Conservation (phyloP, 495 filamentous ascomycete species). For the Hapsidospora chrysogenum region DNA sequence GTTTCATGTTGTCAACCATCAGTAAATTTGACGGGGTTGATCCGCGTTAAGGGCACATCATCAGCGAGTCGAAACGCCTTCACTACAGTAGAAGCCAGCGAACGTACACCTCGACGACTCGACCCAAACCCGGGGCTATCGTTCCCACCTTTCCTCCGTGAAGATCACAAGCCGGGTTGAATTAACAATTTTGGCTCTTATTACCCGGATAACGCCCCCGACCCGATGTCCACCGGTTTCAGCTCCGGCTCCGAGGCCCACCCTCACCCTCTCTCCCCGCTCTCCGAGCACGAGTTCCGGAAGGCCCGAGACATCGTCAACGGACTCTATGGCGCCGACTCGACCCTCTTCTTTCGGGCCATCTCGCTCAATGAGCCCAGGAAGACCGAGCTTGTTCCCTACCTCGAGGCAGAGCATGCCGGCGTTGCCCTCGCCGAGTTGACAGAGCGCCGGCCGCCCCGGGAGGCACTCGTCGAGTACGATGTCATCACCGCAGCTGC, state of each 20-base stretch:
- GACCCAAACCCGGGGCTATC: no score
- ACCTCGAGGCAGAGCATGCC: slow-evolving; percentile 24
- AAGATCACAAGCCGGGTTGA: no score
- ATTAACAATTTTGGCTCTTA: no score
- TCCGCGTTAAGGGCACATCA: no score
- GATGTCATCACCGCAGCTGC: slow-evolving; percentile 44
- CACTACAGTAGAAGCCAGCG: no score
- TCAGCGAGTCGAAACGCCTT: no score
- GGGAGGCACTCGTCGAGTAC: slow-evolving; percentile 47
- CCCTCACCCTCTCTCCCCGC: slow-evolving; percentile 3
- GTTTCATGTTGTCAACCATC: no score
- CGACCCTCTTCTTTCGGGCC: slow-evolving; percentile 37
- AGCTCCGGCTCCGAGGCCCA: neutral
- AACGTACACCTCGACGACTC: no score
- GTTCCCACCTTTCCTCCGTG: neutral
- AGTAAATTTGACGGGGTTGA: no score
- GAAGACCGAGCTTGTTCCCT: slow-evolving; percentile 34
- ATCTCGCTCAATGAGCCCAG: slow-evolving; percentile 47
- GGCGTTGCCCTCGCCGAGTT: no score
- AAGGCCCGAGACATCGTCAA: slow-evolving; percentile 11
- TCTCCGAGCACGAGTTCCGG: slow-evolving; percentile 1
- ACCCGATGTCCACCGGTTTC: no score
- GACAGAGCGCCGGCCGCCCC: slow-evolving; percentile 27
- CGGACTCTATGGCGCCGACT: slow-evolving; percentile 10
- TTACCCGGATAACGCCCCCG: no score